These are phyloP conservation scores for Lactifluus echinatus DNA, from an alignment of 768 basidiomycete genomes.

Conservation along the genomic window DNA sequence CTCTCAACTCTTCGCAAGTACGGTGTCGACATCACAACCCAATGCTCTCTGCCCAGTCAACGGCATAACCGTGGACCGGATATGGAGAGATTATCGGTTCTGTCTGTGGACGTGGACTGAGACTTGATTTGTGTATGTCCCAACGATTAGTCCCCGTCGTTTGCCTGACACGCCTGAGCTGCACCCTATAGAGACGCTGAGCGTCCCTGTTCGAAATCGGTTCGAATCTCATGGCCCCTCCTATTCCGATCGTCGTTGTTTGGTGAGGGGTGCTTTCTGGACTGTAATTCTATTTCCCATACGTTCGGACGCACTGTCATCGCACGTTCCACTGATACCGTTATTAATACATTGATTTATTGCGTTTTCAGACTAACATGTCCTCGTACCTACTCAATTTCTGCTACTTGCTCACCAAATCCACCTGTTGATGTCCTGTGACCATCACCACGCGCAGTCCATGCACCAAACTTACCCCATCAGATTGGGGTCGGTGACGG, in stretches of 20 bases:
- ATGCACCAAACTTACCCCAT: constrained; percentile 10
- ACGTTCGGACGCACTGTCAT: constrained; percentile 9
- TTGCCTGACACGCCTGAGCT: not conserved
- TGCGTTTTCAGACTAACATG: constrained; percentile 3
- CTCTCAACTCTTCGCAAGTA: constrained; percentile 49
- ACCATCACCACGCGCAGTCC: constrained; percentile 10
- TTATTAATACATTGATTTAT: constrained; percentile 17
- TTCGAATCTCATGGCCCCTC: not conserved
- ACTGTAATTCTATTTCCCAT: constrained; percentile 5
- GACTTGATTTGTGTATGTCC: constrained; percentile 7
- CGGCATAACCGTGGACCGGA: constrained; percentile 55
- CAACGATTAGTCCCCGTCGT: not conserved
- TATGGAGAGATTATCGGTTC: constrained; percentile 60
- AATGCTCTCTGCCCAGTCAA: constrained; percentile 34
- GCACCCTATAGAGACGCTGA: not conserved
- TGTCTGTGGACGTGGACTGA: constrained; percentile 48
- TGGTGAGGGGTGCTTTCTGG: constrained; percentile 12
- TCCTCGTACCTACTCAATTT: constrained; percentile 2
- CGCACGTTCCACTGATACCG: constrained; percentile 16
- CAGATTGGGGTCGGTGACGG: constrained; percentile 4
- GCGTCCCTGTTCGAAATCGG: not conserved
- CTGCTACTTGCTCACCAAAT: not conserved
- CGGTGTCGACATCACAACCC: constrained; percentile 24
- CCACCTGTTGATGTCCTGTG: not conserved
- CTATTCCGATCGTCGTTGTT: not conserved